A percentile compares a stretch with the other conserved stretches of the same genome.
Conservation (phyloP, 257 asterid species). For the Penstemon newberryi region DNA sequence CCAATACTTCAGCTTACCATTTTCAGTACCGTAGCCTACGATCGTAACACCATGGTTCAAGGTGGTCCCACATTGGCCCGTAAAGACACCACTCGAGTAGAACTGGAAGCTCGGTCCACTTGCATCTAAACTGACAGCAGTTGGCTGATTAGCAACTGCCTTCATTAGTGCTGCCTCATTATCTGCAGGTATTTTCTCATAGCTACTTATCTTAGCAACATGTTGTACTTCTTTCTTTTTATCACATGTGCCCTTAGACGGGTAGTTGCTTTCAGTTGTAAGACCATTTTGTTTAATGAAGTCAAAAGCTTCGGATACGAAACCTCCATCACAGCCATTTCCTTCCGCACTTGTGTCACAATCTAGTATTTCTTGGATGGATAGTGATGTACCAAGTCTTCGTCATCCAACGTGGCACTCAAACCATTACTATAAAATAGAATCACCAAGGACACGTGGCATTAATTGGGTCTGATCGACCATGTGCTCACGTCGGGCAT, state of each 20-base stretch:
- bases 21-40: conserved; percentile 13
- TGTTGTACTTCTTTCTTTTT: conserved; percentile 24
- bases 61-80: conserved; percentile 20
- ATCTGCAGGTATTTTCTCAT: conserved; percentile 11
- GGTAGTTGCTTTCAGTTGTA: not conserved
- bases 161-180: conserved; percentile 14
- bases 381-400: too few species aligned
- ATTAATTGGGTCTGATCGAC: too few species aligned
- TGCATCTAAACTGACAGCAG: not conserved
- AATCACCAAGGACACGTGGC: too few species aligned
- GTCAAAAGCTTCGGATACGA: not conserved
- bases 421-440: too few species aligned
- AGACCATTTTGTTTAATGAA: too few species aligned
- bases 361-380: not conserved
- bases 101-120: conserved; percentile 7
- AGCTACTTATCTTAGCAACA: conserved; percentile 17
- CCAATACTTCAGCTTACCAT: conserved; percentile 22
- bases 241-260: conserved; percentile 14
- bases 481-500: too few species aligned
- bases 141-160: conserved; percentile 17
- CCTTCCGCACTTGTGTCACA: not conserved
- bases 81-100: conserved; percentile 22
- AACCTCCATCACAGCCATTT: conserved; percentile 21
- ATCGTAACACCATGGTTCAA: conserved; percentile 29
- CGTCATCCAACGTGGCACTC: too few species aligned